Conservation (phyloP, 352 stramenopile genomes). For the Globisporangium rhizosaccharum region DNA sequence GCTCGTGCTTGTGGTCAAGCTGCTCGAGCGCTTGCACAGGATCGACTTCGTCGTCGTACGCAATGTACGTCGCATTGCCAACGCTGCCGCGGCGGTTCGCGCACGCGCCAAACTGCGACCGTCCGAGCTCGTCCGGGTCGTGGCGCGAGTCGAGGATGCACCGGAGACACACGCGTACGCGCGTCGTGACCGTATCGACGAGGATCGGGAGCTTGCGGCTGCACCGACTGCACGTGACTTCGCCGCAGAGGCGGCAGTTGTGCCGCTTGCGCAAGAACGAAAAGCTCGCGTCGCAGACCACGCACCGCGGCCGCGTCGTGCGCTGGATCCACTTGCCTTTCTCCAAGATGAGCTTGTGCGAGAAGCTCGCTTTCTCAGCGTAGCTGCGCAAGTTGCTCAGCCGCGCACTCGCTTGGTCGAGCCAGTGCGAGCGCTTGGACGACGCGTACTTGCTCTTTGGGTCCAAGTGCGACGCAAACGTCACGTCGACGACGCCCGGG, state of each 20-base stretch:
- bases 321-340: slow-evolving; percentile 34
- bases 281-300: slow-evolving; percentile 60
- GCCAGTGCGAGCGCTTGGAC: slow-evolving; percentile 48
- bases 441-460: slow-evolving; percentile 72
- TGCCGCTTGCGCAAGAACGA: slow-evolving; percentile 75
- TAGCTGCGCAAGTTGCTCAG: slow-evolving; percentile 56
- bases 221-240: slow-evolving; percentile 63
- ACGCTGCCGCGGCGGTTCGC: slow-evolving; percentile 30
- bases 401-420: slow-evolving; percentile 48
- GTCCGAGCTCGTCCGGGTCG: slow-evolving; percentile 45
- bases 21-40: slow-evolving; percentile 4
- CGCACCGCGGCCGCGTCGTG: slow-evolving; percentile 48
- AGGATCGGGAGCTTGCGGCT: slow-evolving; percentile 69
- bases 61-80: slow-evolving; percentile 58
- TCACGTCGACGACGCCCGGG: slow-evolving; percentile 74
- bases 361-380: slow-evolving; percentile 65
- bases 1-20: slow-evolving; percentile 4
- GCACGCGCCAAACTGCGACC: slow-evolving; percentile 19
- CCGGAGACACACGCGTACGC: slow-evolving; percentile 69
- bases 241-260: slow-evolving; percentile 69
- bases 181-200: slow-evolving; percentile 47
- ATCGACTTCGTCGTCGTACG: slow-evolving; percentile 33
- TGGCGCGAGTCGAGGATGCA: slow-evolving; percentile 70
- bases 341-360: slow-evolving; percentile 43
- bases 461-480: slow-evolving; percentile 77